phyloP scores from a whole-genome alignment of 164 flowering plant species.

The Kalanchoe fedtschenkoi region DNA sequence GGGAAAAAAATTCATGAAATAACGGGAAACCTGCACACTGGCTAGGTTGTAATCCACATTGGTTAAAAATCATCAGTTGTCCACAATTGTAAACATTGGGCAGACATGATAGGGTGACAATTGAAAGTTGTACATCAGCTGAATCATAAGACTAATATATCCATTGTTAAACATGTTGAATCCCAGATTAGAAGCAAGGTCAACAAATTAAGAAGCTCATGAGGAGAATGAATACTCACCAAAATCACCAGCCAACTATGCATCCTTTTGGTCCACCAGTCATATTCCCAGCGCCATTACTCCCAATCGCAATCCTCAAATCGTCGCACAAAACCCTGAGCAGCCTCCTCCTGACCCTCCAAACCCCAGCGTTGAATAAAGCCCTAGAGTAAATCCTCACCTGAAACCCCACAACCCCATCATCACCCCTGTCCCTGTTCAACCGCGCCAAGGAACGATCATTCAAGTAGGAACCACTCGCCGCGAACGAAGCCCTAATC shows the following conservation, averaged over 20 bases:
- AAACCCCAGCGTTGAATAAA: constrained; percentile 31
- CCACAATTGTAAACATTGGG: too few relatives aligned
- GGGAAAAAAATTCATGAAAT: too few relatives aligned
- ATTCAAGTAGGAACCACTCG: constrained; percentile 24
- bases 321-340: constrained; percentile 37
- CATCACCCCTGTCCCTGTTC: constrained; percentile 17
- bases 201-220: too few relatives aligned
- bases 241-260: constrained; percentile 33
- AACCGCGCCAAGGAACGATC: constrained; percentile 10
- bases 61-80: too few relatives aligned
- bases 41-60: too few relatives aligned
- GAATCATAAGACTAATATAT: too few relatives aligned
- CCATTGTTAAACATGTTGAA: too few relatives aligned
- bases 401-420: constrained; percentile 34
- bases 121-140: too few relatives aligned
- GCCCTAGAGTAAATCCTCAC: constrained; percentile 28
- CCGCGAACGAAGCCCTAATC: constrained; percentile 24
- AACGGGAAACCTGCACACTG: too few relatives aligned
- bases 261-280: constrained; percentile 35
- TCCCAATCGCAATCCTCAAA: constrained; percentile 20
- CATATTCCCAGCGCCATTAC: constrained; percentile 22
- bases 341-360: constrained; percentile 32
- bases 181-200: too few relatives aligned
- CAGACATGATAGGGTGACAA: too few relatives aligned
- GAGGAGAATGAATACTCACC: neutral